Base-by-base conservation (phyloP, 2,329 filamentous ascomycete species). In the Fusarium sp. region DNA sequence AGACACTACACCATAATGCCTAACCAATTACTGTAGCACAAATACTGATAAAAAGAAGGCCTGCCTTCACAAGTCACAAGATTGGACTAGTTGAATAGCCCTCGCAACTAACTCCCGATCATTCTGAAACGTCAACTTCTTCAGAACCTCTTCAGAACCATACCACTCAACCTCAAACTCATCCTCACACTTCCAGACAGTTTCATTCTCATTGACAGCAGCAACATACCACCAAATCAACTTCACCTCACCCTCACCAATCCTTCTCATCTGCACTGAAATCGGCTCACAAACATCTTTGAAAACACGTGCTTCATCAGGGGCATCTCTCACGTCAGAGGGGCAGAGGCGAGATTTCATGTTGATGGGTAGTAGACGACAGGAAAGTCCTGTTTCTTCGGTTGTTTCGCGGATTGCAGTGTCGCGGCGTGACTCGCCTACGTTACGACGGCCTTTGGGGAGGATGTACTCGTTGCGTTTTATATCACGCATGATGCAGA, bases 211-310 rank as follows among this genome's bases (percentile, higher is more conserved):
- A 22, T 54, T 12, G 0, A 38, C 24, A 28, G 18, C 50, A 4
- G 50, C 50, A 14, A 38, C 13, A 38, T 36, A 54, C 50, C 50
- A 54, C 50, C 50, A 54, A 54, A 54, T 54, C n/a, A 54, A 8
- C n/a, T 54, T 54, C n/a, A 54, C 26, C 24, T 54, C 18, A 12
- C 24, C 18, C 18, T 36, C n/a, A 7, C n/a, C 13, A 5, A 54
- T 22, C 24, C 50, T 36, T 26, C 50, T 35, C 35, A 26, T 38
- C n/a, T 28, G 50, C 13, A 54, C 18, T 0, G 24, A 15, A 36
- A 38, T 38, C 9, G 50, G 50, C 15, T 54, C 50, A 26, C n/a
- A 28, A 15, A 36, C 24, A 6, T 7, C 13, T 28, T 28, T 12
- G 7, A 54, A 54, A 54, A 12, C 4, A 26, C 50, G 50, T 9